These are phyloP conservation scores for Fusarium sp. DNA, from an alignment of 2,329 filamentous ascomycete genomes.

Conservation along the genomic window DNA sequence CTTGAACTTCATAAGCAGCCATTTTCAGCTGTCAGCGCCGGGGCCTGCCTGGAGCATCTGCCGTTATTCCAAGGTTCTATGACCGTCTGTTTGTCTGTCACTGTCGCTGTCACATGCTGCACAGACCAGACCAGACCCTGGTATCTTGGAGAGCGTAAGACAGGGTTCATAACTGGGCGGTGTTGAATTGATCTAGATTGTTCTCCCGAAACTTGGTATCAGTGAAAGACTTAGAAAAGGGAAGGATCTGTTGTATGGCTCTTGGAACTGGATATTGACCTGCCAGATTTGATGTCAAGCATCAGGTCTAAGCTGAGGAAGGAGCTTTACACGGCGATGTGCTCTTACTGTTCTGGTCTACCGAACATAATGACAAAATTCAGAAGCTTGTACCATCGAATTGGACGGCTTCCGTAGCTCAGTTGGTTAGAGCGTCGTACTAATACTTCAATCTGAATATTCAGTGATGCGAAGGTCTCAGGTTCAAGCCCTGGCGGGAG, in stretches of 20 bases:
- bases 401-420: conserved; percentile 27
- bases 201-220: conserved; percentile 19
- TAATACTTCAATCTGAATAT: conserved; percentile 26
- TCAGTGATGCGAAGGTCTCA: conserved; percentile 25
- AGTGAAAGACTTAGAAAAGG: not conserved
- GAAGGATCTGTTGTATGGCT: not conserved
- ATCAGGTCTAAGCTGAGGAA: not conserved
- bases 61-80: conserved; percentile 27
- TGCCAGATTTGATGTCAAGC: not conserved
- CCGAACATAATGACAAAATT: not conserved
- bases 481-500: conserved; percentile 28
- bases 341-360: accelerated
- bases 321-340: not conserved
- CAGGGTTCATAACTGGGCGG: conserved; percentile 20
- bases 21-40: conserved; percentile 25
- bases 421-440: conserved; percentile 30
- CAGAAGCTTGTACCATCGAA: not conserved
- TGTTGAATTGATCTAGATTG: conserved; percentile 15
- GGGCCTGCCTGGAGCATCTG: conserved; percentile 24
- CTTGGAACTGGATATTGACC: not conserved
- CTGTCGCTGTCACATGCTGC: conserved; percentile 30
- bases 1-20: conserved; percentile 22
- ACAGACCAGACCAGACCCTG: conserved; percentile 21
- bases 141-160: not conserved
- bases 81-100: conserved; percentile 8